Base-by-base conservation (phyloP, 805 yeast genomes). In the Helenozyma rhizophorensis region DNA sequence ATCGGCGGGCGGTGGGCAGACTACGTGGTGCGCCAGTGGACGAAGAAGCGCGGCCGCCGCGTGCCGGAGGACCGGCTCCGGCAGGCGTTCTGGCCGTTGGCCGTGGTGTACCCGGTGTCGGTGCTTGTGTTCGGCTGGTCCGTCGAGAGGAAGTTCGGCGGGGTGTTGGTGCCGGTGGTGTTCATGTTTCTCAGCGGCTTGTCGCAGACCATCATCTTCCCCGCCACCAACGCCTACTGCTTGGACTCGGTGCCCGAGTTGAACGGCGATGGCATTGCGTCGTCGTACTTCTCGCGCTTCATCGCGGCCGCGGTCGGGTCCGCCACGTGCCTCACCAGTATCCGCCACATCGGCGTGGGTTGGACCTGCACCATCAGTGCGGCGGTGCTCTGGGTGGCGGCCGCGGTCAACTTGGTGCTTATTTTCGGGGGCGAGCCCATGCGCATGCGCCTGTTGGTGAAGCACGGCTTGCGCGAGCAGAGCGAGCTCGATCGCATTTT, bases 211-310 rank as follows among this genome's bases (percentile, higher is more conserved):
- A 54, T 68, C 16, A 50, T 65, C 8, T 76, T 73, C 44, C 78
- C 81, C 1, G 63, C 72, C 12, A 47, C 72, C 24, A 76, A 76
- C 43, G 68, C 80, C 2, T 76, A 76, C 46, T 74, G 80, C 53
- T 74, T 75, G 16, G 83, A 76, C 43, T 67, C 74, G 4, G 61
- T 74, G 68, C 79, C 80, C 1, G 62, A 70, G 21, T 47, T 76
- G 27, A 65, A 62, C 21, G 77, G 80, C 14, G 80, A 70, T 45
- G 80, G 76, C 1, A 69, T 76, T 25, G 78, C 72, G 0, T 66
- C 75, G 7, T 75, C 74, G 42, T 76, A 76, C 37, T 64, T 71
- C 30, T 51, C 68, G 2, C 53, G 83, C 30, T 74, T 66, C 43
- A 37, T 72, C 1, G 72, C 75, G 5, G 75, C 74, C 10, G 77